phyloP scores from a whole-genome alignment of 345 rosid genomes.

The Rhodamnia argentea region DNA sequence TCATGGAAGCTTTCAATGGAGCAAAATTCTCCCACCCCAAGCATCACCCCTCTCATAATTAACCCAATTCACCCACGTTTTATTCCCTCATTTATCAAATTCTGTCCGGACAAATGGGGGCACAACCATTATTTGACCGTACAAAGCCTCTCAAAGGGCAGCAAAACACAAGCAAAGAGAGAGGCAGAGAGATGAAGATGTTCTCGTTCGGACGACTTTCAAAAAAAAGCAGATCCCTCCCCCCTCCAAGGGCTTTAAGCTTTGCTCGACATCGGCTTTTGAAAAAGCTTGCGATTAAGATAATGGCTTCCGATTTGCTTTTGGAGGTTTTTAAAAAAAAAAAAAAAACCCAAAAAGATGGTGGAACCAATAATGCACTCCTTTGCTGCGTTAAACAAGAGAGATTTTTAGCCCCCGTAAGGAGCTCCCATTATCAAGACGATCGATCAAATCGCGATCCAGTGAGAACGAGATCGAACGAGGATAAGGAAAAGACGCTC shows the following conservation, averaged over 20 bases:
- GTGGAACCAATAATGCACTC: constrained; percentile 1
- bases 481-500: neutral
- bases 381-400: neutral
- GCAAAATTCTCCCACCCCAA: neutral
- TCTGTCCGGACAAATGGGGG: neutral
- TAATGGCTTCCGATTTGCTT: neutral
- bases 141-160: neutral
- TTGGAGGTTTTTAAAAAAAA: too few relatives aligned
- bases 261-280: neutral
- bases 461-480: neutral
- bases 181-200: neutral
- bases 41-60: neutral
- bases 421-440: neutral
- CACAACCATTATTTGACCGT: neutral
- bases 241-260: neutral
- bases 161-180: neutral
- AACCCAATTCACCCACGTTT: neutral
- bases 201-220: neutral
- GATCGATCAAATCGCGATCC: neutral
- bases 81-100: neutral
- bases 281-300: neutral
- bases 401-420: neutral
- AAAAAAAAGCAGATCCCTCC: neutral
- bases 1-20: neutral
- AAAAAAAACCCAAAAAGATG: neutral